Base-by-base conservation (phyloP, 805 yeast genomes). In the Candida railenensis region DNA sequence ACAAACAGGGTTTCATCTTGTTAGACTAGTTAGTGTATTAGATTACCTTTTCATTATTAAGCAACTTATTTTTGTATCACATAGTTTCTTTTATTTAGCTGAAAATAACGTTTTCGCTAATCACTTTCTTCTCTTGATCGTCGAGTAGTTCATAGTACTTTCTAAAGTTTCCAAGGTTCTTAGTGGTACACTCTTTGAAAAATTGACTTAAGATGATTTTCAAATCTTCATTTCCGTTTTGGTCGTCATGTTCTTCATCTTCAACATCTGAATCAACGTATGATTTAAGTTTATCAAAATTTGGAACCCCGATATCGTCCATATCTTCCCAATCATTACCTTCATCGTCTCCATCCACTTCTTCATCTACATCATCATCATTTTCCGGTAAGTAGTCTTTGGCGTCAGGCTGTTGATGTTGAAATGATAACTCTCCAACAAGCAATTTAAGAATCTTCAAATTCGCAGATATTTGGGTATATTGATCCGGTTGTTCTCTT, bases 291-390 rank as follows among this genome's bases (percentile, higher is more conserved):
- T 82, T 83, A 20, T 82, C 87, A 57, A 74, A 85, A 41, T 80
- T 78, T 3, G 87, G 80, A 1, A 74, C 79, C 1, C 83, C 87
- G 37, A 80, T 67, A 42, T 82, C 87, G 14, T 85, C 89, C 49
- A 84, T 68, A 54, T 86, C 94, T 55, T 87, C 94, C 91, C 94
- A 86, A 1, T 77, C 89, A 34, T 71, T 78, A 20, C 58, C 73
- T n/a, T 62, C 75, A 34, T 70, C 78, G 19, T 58, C 73, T n/a
- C 61, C 76, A 7, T 66, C 76, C 1, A 57, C 74, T 2, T 53
- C 71, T 8, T 16, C 51, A 1, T 21, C 53, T 1, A 39, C 54
- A 14, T 38, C 48, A 2, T 38, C 51, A 1, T 45, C 54, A 15
- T 49, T 50, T n/a, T 56, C 56, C 1, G 69, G 61, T 36, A 62